Conservation (phyloP, 169 alveolate genomes). For the Plasmodium gonderi region DNA sequence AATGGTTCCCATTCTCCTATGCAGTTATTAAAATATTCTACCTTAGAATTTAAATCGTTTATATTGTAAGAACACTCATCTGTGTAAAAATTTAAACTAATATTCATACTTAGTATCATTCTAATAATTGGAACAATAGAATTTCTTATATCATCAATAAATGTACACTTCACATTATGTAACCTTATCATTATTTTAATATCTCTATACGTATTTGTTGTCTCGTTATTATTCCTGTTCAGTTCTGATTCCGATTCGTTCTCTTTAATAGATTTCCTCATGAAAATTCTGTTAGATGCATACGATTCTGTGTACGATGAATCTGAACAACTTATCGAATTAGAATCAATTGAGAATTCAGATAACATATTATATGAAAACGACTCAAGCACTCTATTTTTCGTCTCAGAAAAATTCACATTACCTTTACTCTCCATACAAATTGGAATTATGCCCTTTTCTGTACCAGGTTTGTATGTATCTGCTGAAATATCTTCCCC, state of each 20-base stretch:
- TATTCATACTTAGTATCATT: constrained; percentile 66
- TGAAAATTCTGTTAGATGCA: not conserved
- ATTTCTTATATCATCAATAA: constrained; percentile 86
- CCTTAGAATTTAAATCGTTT: constrained; percentile 74
- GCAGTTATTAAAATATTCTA: constrained; percentile 84
- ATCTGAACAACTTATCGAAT: constrained; percentile 9
- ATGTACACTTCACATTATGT: constrained; percentile 82
- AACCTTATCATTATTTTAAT: constrained; percentile 78
- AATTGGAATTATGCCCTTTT: not conserved
- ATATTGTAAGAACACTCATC: constrained; percentile 58
- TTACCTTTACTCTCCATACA: not conserved
- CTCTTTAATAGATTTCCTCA: not conserved
- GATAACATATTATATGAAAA: constrained; percentile 3
- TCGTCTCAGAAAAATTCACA: constrained; percentile 14
- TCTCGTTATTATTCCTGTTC: constrained; percentile 9
- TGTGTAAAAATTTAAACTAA: constrained; percentile 36
- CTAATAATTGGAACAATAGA: constrained; percentile 87
- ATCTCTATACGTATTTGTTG: constrained; percentile 56
- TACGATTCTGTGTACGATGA: constrained; percentile 24
- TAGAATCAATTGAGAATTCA: constrained; percentile 2
- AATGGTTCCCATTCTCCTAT: constrained; percentile 90
- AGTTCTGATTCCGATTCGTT: constrained; percentile 2
- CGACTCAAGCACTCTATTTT: constrained; percentile 18
- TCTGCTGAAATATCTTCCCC: not conserved
- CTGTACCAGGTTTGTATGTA: not conserved